Percentiles rank a stretch among this genome's conserved stretches.
These are phyloP conservation scores for Umbelopsis sp. DNA, from an alignment of 371 early-diverging fungal genomes.

Conservation along the genomic window DNA sequence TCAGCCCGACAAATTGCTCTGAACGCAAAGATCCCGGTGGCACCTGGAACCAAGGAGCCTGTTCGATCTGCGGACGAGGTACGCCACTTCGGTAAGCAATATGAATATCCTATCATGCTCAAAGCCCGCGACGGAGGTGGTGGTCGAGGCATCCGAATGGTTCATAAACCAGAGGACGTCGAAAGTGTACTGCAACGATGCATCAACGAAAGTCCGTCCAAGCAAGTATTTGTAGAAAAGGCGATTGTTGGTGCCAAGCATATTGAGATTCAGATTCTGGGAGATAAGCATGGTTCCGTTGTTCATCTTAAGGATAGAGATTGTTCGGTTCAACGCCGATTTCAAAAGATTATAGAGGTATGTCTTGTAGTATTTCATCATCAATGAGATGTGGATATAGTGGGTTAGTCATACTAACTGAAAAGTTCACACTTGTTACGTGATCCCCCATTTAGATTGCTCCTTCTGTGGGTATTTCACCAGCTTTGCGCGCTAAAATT, in stretches of 20 bases:
- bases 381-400: too few species aligned
- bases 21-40: conserved; percentile 36
- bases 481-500: conserved; percentile 27
- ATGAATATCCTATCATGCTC: conserved; percentile 84
- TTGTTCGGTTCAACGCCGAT: conserved; percentile 84
- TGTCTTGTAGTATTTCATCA: too few species aligned
- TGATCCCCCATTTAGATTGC: conserved; percentile 31
- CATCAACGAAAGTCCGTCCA: conserved; percentile 43
- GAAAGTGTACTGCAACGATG: conserved; percentile 35
- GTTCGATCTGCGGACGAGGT: conserved; percentile 29
- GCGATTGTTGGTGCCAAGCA: conserved; percentile 88
- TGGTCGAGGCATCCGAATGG: conserved; percentile 88
- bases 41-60: conserved; percentile 37
- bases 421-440: too few species aligned
- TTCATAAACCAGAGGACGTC: conserved; percentile 31
- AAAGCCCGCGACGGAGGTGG: conserved; percentile 91
- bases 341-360: conserved; percentile 87
- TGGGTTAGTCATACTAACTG: too few species aligned
- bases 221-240: conserved; percentile 74
- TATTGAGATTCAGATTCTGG: conserved; percentile 85
- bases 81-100: conserved; percentile 27
- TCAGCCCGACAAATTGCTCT: conserved; percentile 42
- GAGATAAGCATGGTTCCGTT: conserved; percentile 73
- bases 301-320: conserved; percentile 87
- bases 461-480: conserved; percentile 37